Percentiles rank a stretch among this genome's conserved stretches.
Conservation (phyloP, 148 eudicot genomes). For the Gaultheria prostrata region DNA sequence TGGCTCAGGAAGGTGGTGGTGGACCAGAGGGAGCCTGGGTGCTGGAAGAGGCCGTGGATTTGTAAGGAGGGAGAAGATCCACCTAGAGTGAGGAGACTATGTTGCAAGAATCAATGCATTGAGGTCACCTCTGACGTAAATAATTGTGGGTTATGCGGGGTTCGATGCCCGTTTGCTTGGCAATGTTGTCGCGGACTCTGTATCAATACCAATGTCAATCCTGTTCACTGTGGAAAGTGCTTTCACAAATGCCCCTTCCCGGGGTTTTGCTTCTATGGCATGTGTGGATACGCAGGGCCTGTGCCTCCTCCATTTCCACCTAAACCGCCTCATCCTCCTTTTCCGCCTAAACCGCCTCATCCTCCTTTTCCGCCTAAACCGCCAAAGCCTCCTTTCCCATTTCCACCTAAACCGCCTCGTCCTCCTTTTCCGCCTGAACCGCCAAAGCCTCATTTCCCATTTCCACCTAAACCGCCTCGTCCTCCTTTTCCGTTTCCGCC, state of each 20-base stretch:
- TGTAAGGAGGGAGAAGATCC: constrained; percentile 42
- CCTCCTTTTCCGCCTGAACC: background rate
- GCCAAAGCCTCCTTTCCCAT: background rate
- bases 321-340: constrained; percentile 7
- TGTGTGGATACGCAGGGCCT: constrained; percentile 71
- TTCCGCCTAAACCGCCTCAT: constrained; percentile 27
- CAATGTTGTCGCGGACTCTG: constrained; percentile 67
- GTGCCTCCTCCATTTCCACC: constrained; percentile 38
- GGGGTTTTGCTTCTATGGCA: constrained; percentile 49
- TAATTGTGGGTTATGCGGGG: constrained; percentile 78
- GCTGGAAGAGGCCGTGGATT: constrained; percentile 69
- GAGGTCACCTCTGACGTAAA: constrained; percentile 46
- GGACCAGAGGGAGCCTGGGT: constrained; percentile 50
- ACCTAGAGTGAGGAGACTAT: constrained; percentile 26
- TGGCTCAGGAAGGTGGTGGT: constrained; percentile 47
- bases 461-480: constrained; percentile 7
- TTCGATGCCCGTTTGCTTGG: constrained; percentile 70
- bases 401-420: background rate
- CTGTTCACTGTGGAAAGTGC: constrained; percentile 70
- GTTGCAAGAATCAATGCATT: constrained; percentile 66
- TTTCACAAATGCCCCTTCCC: constrained; percentile 39
- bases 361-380: background rate
- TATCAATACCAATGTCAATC: constrained; percentile 40
- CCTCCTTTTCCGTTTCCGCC: constrained; percentile 11
- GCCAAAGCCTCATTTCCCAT: background rate